A percentile compares a stretch with the other conserved stretches of the same genome.
These are phyloP conservation scores for Hypericum androsaemum DNA, from an alignment of 345 rosid species.

Conservation along the genomic window DNA sequence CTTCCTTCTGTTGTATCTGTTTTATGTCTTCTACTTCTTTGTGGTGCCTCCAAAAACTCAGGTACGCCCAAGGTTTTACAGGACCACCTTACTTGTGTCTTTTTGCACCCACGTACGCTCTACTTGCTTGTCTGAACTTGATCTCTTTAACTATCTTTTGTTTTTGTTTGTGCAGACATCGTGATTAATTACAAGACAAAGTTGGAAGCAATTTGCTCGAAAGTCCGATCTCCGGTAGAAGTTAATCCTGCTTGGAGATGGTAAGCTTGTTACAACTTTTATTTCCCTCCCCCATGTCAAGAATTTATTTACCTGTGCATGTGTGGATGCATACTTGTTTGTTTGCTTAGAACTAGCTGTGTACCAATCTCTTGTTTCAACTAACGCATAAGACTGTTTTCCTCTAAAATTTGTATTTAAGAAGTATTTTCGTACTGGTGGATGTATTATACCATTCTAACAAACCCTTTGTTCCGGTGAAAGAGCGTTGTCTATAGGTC, in stretches of 20 bases:
- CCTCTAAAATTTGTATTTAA: background rate
- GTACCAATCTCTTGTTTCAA: background rate
- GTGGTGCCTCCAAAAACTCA: conserved; percentile 20
- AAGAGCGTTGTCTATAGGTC: too few species aligned
- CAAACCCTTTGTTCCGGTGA: too few species aligned
- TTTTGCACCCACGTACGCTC: background rate
- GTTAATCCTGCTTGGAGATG: conserved; percentile 78
- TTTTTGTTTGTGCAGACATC: conserved; percentile 17
- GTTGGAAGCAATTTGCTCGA: conserved; percentile 27
- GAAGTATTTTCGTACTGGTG: background rate
- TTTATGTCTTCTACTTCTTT: conserved; percentile 44
- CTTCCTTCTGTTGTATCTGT: conserved; percentile 63
- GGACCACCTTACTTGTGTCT: background rate
- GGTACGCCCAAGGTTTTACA: conserved; percentile 26
- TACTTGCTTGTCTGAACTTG: background rate
- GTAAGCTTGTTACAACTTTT: conserved; percentile 25
- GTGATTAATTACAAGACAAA: conserved; percentile 9
- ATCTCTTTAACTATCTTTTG: background rate
- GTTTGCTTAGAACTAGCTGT: background rate
- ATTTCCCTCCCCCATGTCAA: too few species aligned
- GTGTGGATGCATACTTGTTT: too few species aligned
- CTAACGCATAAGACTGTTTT: conserved; percentile 3
- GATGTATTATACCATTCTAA: background rate
- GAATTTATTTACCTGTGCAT: too few species aligned
- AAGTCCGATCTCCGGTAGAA: conserved; percentile 56